A percentile compares a stretch with the other conserved stretches of the same genome.
These are phyloP conservation scores for Suillus brevipes DNA, from an alignment of 768 basidiomycete species.

Conservation along the genomic window DNA sequence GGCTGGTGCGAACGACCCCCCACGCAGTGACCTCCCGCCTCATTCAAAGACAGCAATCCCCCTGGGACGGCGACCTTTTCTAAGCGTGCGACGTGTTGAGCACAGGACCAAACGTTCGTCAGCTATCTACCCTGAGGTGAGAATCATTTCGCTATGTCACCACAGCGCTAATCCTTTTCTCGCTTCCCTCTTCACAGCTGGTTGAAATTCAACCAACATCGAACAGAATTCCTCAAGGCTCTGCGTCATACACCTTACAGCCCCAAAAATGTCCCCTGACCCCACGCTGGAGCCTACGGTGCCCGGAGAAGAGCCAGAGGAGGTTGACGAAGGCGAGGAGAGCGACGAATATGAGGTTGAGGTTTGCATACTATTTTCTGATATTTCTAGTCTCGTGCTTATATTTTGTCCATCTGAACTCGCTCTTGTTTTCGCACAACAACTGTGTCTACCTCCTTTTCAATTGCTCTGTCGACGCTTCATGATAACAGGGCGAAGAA, in stretches of 20 bases:
- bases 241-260: constrained; percentile 7
- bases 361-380: constrained; percentile 15
- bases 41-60: constrained; percentile 6
- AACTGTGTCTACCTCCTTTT: neutral
- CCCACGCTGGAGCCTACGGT: constrained; percentile 16
- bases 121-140: constrained; percentile 2
- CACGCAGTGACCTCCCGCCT: constrained; percentile 3
- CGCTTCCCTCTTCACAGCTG: constrained; percentile 9
- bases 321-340: constrained; percentile 25
- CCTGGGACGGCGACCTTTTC: constrained; percentile 7
- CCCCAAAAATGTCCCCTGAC: constrained; percentile 22
- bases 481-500: constrained; percentile 20
- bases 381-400: neutral
- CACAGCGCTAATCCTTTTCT: constrained; percentile 16
- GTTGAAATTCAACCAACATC: constrained; percentile 5
- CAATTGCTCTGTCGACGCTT: neutral
- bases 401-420: neutral
- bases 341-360: constrained; percentile 29
- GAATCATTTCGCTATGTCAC: constrained; percentile 11
- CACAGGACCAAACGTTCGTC: constrained; percentile 12
- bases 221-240: constrained; percentile 9
- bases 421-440: neutral
- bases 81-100: constrained; percentile 10
- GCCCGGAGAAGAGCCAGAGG: constrained; percentile 10
- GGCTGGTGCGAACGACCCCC: neutral